Evolutionary conservation across 176 grass and related monocot genomes (phyloP), one percentile per base, ranked within the genome.

Genomic region (Paspalum notatum): DNA sequence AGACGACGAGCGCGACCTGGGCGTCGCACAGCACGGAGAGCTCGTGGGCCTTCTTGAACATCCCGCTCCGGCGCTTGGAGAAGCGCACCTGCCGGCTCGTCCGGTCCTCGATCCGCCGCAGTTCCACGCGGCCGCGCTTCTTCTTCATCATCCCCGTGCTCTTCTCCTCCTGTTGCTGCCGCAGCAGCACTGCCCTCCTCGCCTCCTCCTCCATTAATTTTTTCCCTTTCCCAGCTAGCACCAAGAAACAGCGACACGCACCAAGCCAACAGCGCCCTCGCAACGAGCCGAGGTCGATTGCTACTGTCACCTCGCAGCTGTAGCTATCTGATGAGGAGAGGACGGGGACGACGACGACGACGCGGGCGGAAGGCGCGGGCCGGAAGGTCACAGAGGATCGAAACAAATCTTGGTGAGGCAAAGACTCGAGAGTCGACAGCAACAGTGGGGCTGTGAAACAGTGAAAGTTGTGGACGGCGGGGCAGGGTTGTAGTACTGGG

Each of bases 31-130:
- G 66, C 25, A 88, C 89, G 32, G 89, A 81, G 20, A 91, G 85
- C 82, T 91, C 82, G 82, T 14, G 21, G 22, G 89, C 89, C 85
- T 91, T 91, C 85, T 91, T 91, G 77, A 88, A 84, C 41, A 91
- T 60, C 5, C 89, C 85, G 22, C 65, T 85, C 39, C 89, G 82
- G 3, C 85, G 89, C 78, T 91, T 91, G 9, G 85, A 88, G 89
- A 91, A 91, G 7, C 85, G 83, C 77, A 91, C 85, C 85, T 88
- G 89, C 43, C 89, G 72, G 76, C 79, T 87, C 12, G 65, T 71
- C 55, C 72, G 41, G 79, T 87, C 80, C 69, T 86, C 76, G 59
- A 86, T 86, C 76, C 84, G 68, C 84, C 77, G 68, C 60, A 86
- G 67, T 68, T 80, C 84, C 77, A 75, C 71, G 2, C 48, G 71